Evolutionary conservation across 441 rosid genomes (phyloP), one percentile per base, ranked within the genome.

Genomic region (Adansonia grandidieri): DNA sequence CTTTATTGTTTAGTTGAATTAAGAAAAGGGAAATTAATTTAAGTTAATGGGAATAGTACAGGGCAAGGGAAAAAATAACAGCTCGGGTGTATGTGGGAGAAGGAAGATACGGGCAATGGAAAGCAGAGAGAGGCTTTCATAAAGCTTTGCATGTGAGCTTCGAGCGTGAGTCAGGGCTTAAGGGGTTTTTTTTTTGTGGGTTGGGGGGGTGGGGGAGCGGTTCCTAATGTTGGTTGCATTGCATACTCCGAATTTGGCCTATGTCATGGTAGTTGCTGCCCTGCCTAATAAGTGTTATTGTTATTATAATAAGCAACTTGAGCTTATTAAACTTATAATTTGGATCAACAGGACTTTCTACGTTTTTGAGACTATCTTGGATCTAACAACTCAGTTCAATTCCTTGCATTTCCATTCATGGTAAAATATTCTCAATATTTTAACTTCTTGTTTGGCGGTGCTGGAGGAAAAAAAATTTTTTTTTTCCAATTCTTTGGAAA

Each of bases 361-460:
- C 32, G 6, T 24, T 72, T n/a, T 66, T 5, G 6, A 5, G 20
- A 1, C 11, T 65, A 42, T 11, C 71, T 76, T 73, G 78, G 69
- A 69, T 74, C 81, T 75, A 51, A 67, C 73, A 51, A 17, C 64
- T 40, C 8, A 28, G 74, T 57, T 67, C 51, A 68, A 40, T 10
- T 54, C 47, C 67, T 74, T 69, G 80, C 68, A 74, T 60, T 80
- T 69, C 76, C 62, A 61, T 74, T n/a, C 0, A 50, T 66, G 75
- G 69, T 1, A 24, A 24, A 37, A 56, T 76, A 53, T 17, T 44
- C 14, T 56, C 14, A 17, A 13, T 64, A 22, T 45, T 47, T 71
- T 15, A 32, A 9, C 62, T 20, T 69, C 42, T 6, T 45, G n/a
- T 66, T 54, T 19, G 70, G 48, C 4, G 14, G 4, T 6, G 51